These are phyloP conservation scores for Fraxinus quadrangulata DNA, from an alignment of 257 asterid species.

Conservation along the genomic window DNA sequence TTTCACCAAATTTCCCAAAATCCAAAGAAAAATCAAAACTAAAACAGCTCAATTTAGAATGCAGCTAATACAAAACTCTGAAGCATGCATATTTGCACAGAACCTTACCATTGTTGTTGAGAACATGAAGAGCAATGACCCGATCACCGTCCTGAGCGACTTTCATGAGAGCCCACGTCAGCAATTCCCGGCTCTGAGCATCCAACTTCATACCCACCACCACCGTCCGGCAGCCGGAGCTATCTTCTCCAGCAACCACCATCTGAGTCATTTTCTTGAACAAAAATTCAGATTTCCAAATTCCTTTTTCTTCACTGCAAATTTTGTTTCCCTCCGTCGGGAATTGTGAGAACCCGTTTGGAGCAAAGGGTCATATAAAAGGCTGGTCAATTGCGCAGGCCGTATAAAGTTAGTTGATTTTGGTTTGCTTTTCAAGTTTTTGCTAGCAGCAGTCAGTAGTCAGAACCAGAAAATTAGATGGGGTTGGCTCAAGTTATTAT, in stretches of 20 bases:
- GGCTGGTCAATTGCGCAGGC: constrained; percentile 33
- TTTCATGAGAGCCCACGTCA: constrained; percentile 90
- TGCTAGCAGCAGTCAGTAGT: constrained; percentile 8
- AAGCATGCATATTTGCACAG: not conserved
- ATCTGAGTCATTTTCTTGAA: constrained; percentile 29
- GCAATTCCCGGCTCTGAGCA: constrained; percentile 69
- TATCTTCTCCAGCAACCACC: constrained; percentile 41
- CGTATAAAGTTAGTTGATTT: constrained; percentile 19
- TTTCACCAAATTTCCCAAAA: constrained; percentile 10
- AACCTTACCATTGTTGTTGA: constrained; percentile 57
- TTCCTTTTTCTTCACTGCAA: not conserved
- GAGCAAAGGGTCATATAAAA: constrained; percentile 3
- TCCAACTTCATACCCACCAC: constrained; percentile 88
- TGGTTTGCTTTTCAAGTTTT: constrained; percentile 37
- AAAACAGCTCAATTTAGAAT: not conserved
- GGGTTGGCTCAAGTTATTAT: constrained; percentile 27
- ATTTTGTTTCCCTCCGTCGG: not conserved
- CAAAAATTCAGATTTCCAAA: not conserved
- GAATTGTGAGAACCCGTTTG: constrained; percentile 13
- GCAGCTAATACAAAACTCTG: not conserved
- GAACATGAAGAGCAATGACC: constrained; percentile 89
- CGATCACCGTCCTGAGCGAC: constrained; percentile 90
- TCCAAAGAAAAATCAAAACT: not conserved
- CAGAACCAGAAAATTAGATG: constrained; percentile 31
- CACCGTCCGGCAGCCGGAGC: constrained; percentile 57